Percentiles rank a stretch among this genome's conserved stretches.
phyloP scores from a whole-genome alignment of 257 asterid species.

The Nyctanthes arbortristis region DNA sequence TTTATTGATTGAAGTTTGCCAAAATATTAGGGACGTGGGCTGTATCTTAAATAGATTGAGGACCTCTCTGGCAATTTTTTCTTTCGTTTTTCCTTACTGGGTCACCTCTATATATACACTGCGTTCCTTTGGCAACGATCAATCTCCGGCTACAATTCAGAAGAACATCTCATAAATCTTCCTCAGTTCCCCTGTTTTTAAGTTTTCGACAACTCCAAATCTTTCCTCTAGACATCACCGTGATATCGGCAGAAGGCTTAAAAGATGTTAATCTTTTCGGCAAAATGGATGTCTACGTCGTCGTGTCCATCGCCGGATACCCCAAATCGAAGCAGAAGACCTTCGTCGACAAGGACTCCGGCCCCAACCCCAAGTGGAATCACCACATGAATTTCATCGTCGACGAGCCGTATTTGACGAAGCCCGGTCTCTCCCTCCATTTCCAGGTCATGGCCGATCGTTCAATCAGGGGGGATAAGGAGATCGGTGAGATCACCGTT shows the following conservation, averaged over 20 bases:
- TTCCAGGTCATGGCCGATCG: constrained; percentile 54
- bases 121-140: too few species aligned
- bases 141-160: too few species aligned
- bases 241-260: constrained; percentile 48
- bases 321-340: constrained; percentile 44
- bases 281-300: constrained; percentile 57
- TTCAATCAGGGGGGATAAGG: constrained; percentile 46
- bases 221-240: constrained; percentile 42
- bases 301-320: constrained; percentile 48
- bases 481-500: constrained; percentile 58
- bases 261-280: constrained; percentile 48
- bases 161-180: too few species aligned
- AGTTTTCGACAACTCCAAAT: too few species aligned
- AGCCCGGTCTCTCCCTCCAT: constrained; percentile 51
- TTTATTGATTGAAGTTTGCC: too few species aligned
- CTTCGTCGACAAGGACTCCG: constrained; percentile 46
- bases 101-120: too few species aligned
- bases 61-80: too few species aligned
- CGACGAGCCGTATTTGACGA: constrained; percentile 58
- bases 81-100: too few species aligned
- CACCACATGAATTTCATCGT: constrained; percentile 54
- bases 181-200: too few species aligned
- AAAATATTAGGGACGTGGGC: too few species aligned
- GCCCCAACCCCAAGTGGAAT: constrained; percentile 55
- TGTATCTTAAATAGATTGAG: too few species aligned